Percentiles rank a stretch among this genome's conserved stretches.
phyloP scores from a whole-genome alignment of 2,329 filamentous ascomycete species.

The Colletotrichum falcatum region DNA sequence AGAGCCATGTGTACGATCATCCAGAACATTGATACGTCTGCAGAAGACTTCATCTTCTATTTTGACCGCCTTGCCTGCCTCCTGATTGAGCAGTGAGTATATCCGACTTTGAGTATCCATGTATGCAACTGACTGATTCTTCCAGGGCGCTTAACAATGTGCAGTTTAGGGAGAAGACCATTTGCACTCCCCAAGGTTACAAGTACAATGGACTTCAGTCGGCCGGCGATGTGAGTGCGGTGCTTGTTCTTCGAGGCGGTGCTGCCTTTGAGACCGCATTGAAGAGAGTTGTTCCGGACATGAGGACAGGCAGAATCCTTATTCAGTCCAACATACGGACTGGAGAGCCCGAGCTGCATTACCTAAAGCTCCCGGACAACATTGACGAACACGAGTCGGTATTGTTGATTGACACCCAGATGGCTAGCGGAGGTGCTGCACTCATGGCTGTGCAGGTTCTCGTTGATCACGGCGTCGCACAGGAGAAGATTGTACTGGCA shows the following conservation, averaged over 20 bases:
- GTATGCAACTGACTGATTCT: constrained; percentile 22
- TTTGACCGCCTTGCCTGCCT: constrained; percentile 91
- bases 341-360: constrained; percentile 93
- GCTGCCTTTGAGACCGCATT: constrained; percentile 89
- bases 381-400: constrained; percentile 83
- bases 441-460: constrained; percentile 98
- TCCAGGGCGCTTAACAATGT: constrained; percentile 80
- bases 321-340: constrained; percentile 90
- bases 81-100: constrained; percentile 78
- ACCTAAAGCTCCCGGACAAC: constrained; percentile 80
- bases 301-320: constrained; percentile 86
- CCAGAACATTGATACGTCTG: constrained; percentile 79
- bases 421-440: constrained; percentile 86
- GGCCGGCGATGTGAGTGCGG: constrained; percentile 82
- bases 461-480: constrained; percentile 89
- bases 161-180: constrained; percentile 71
- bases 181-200: constrained; percentile 78
- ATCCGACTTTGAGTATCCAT: no score
- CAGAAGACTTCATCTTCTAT: constrained; percentile 97
- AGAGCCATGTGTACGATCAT: constrained; percentile 91
- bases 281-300: constrained; percentile 91
- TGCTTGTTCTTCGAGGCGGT: constrained; percentile 89
- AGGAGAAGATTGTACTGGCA: constrained; percentile 89
- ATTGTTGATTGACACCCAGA: constrained; percentile 90
- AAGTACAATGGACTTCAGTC: constrained; percentile 78